Conservation (phyloP, 2,329 filamentous ascomycete species). For the Fusarium nurragi region DNA sequence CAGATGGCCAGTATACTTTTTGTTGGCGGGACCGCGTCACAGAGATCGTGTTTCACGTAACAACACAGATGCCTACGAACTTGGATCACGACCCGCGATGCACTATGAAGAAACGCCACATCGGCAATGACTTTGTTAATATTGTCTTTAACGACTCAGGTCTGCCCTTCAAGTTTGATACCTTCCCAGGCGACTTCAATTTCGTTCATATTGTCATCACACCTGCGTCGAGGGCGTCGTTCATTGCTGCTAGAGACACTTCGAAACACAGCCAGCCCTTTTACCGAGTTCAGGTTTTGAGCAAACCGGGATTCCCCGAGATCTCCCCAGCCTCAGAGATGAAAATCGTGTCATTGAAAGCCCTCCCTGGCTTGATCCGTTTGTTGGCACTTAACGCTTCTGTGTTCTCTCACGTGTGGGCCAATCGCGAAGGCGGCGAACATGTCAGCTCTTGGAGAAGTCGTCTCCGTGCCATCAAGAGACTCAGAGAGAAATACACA, state of each 20-base stretch:
- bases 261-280: slow-evolving; percentile 63
- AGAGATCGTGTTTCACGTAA: slow-evolving; percentile 94
- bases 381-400: slow-evolving; percentile 92
- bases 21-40: slow-evolving; percentile 96
- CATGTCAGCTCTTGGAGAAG: slow-evolving; percentile 91
- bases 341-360: slow-evolving; percentile 86
- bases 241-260: slow-evolving; percentile 69
- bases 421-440: slow-evolving; percentile 77
- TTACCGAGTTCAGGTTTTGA: slow-evolving; percentile 90
- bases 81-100: slow-evolving; percentile 78
- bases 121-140: slow-evolving; percentile 97
- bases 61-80: slow-evolving; percentile 96
- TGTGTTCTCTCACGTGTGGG: slow-evolving; percentile 93
- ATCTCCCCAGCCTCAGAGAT: slow-evolving; percentile 89
- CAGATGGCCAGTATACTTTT: slow-evolving; percentile 87
- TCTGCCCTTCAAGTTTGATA: slow-evolving; percentile 86
- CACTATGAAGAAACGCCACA: slow-evolving; percentile 89
- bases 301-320: slow-evolving; percentile 87
- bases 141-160: slow-evolving; percentile 98
- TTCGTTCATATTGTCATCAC: slow-evolving; percentile 97
- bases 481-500: slow-evolving; percentile 75
- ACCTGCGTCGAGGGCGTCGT: slow-evolving; percentile 81
- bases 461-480: slow-evolving; percentile 84
- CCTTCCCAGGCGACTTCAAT: slow-evolving; percentile 94
- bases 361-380: slow-evolving; percentile 85